Evolutionary conservation across 768 basidiomycete genomes (phyloP), one percentile per base, ranked within the genome.

Genomic region (Tulasnella sp.): DNA sequence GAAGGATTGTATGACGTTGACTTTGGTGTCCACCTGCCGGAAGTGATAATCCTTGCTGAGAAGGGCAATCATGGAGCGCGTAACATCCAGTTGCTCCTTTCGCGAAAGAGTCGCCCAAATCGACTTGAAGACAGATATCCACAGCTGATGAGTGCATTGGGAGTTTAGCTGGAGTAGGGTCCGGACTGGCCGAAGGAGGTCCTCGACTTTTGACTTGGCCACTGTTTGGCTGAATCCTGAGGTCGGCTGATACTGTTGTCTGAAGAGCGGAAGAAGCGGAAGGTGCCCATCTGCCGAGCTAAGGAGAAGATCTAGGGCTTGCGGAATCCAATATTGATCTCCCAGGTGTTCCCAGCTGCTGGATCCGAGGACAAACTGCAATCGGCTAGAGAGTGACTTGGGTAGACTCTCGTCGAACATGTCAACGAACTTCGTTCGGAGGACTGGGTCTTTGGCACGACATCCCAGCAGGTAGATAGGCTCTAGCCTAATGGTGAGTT

Each of bases 281-380:
- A 90, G 90, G 34, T 80, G 74, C 6, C 83, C 84, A 76, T 91
- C 90, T 22, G 90, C 87, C n/a, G 90, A 88, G n/a, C 95, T 94
- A 24, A 99, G 90, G 12, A 99, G 87, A 46, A 98, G 91, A 84
- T 97, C 94, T 40, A 98, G 88, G 22, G 96, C 96, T 28, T 99
- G 89, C 82, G 94, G 93, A 46, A 97, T 93, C 98, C 98, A 99
- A 83, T 98, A 96, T 78, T 94, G 91, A 81, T 97, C 96, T 2
- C 94, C 91, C 28, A 99, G 86, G 1, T 93, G 91, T 80, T 99
- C 98, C 98, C 98, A 99, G 83, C 89, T 96, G 86, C 99, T 97
- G 22, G 97, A 93, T 37, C 94, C 96, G 54, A 97, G 88, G 82
- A 99, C 92, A 85, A 97, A 98, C 58, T 93, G 93, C 73, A 99